Base-by-base conservation (phyloP, 768 basidiomycete genomes). In the Termitomyces sp. region DNA sequence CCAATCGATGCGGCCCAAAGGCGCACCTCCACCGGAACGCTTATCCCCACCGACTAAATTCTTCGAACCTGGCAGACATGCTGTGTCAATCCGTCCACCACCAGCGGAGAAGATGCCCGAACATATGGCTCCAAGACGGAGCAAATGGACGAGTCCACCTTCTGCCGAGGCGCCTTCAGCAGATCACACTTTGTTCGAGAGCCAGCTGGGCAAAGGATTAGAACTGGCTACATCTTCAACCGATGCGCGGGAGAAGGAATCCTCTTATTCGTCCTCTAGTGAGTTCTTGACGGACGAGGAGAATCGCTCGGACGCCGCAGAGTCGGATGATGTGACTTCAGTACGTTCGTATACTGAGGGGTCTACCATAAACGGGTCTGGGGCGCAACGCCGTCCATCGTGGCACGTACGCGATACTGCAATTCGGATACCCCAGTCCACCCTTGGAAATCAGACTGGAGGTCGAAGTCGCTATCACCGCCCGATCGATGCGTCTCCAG, bases 101-200 rank as follows among this genome's bases (percentile, higher is more conserved):
- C 83, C 86, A 4, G 83, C 85, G 2, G 85, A 85, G 56, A 87
- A 89, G 62, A 90, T 91, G 89, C 84, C 86, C 1, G 85, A 86
- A 53, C 90, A 91, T 62, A 93, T 91, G 91, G 89, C 87, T 17
- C 87, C 91, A 1, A 86, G 79, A 65, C 82, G 90, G 31, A 75
- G 80, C 33, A 87, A 88, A 68, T 92, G 90, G 91, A 92, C 90
- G 2, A 91, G 88, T 61, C 89, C 90, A 9, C 90, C 91, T 26
- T 88, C 90, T 3, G 82, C 85, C 1, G 87, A 87, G 63, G 91
- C 89, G 1, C 76, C 90, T 0, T 75, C 80, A 10, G 79, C 78
- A 23, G 87, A 82, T 61, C 88, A 82, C 47, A 77, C 79, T 2
- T 71, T 83, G 19, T 92, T 89, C 63, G 85, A 89, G 66, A 80